Percentiles rank a stretch among this genome's conserved stretches.
These are phyloP conservation scores for Talaromyces sp. DNA, from an alignment of 2,329 filamentous ascomycete species.

Conservation along the genomic window DNA sequence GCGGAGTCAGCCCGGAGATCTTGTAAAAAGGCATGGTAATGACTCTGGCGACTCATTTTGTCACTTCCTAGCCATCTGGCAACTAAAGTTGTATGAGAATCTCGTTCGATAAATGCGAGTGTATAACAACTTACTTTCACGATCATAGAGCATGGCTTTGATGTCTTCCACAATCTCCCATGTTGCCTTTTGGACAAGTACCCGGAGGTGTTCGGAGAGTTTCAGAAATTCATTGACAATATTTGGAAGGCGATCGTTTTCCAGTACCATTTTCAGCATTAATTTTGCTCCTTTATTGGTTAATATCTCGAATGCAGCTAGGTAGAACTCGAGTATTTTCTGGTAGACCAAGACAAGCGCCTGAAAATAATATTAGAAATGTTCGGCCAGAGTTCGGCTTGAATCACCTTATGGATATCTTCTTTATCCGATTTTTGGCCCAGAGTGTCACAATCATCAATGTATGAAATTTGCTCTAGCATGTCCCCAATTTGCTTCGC, in stretches of 20 bases:
- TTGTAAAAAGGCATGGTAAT: conserved; percentile 9
- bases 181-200: conserved; percentile 19
- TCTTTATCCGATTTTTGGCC: conserved; percentile 18
- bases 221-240: conserved; percentile 21
- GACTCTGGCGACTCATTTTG: conserved; percentile 11
- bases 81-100: conserved; percentile 11
- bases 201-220: conserved; percentile 19
- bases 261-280: conserved; percentile 17
- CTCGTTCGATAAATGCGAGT: not conserved
- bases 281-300: conserved; percentile 17
- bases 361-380: conserved; percentile 12
- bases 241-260: conserved; percentile 18
- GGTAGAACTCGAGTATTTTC: conserved; percentile 23
- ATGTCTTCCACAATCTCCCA: conserved; percentile 20
- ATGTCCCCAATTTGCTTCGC: conserved; percentile 19
- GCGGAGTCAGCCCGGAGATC: conserved; percentile 13
- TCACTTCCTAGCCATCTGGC: conserved; percentile 12
- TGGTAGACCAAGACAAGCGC: conserved; percentile 19
- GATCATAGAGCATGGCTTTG: conserved; percentile 19
- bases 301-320: conserved; percentile 18
- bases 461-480: conserved; percentile 24
- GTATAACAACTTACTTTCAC: conserved; percentile 17
- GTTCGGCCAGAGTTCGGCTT: conserved; percentile 1
- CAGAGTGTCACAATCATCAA: conserved; percentile 24
- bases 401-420: conserved; percentile 16